phyloP scores from a whole-genome alignment of 139 green algal species.

The Volvox africanus region DNA sequence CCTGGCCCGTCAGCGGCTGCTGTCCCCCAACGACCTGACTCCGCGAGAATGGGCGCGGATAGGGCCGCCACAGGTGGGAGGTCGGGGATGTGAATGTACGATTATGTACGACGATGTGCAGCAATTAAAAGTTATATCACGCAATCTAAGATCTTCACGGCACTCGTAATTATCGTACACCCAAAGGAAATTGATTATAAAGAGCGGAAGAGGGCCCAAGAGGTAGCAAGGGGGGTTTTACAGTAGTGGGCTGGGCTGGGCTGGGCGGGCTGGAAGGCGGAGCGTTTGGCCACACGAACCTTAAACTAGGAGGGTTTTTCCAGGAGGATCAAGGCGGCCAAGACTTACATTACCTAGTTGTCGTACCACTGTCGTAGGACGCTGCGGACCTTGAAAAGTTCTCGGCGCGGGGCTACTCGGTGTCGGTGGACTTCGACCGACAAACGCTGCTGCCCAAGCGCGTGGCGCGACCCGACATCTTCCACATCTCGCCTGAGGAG shows the following conservation, averaged over 20 bases:
- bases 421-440: constrained; percentile 12
- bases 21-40: background rate
- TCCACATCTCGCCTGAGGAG: constrained; percentile 33
- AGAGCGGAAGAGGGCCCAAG: background rate
- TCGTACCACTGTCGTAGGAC: constrained; percentile 23
- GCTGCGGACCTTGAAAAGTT: background rate
- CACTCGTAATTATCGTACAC: too few species aligned
- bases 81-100: background rate
- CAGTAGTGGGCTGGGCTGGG: background rate
- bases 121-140: too few species aligned
- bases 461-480: constrained; percentile 32
- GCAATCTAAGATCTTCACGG: too few species aligned
- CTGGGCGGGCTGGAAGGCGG: too few species aligned
- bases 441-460: background rate
- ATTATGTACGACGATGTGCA: too few species aligned
- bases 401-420: background rate
- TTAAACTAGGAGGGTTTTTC: too few species aligned
- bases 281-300: too few species aligned
- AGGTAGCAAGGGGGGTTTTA: background rate
- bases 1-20: constrained; percentile 14
- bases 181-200: background rate
- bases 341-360: too few species aligned
- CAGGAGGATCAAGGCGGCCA: background rate
- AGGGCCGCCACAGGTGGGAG: constrained; percentile 5
- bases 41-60: constrained; percentile 33